A percentile compares a stretch with the other conserved stretches of the same genome.
These are phyloP conservation scores for Brassica hybrid DNA, from an alignment of 441 rosid species.

Conservation along the genomic window DNA sequence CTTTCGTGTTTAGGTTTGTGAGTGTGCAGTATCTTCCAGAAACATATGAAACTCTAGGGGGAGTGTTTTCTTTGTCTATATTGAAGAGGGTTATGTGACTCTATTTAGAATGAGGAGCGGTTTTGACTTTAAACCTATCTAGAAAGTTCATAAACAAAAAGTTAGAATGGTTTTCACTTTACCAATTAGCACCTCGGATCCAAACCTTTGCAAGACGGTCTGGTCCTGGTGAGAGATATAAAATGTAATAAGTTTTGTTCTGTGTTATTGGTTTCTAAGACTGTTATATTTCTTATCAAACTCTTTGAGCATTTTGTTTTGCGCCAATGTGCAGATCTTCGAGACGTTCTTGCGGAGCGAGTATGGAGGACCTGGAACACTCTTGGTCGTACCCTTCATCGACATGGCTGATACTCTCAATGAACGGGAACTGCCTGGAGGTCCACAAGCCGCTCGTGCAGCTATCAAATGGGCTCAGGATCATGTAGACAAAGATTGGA, in stretches of 20 bases:
- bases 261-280: background rate
- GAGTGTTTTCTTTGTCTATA: background rate
- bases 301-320: background rate
- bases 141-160: background rate
- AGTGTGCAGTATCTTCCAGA: background rate
- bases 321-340: conserved; percentile 57
- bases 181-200: background rate
- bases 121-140: background rate
- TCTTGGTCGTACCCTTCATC: conserved; percentile 75
- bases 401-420: conserved; percentile 91
- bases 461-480: conserved; percentile 89
- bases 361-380: conserved; percentile 94
- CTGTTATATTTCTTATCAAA: background rate
- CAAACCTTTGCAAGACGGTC: background rate
- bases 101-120: background rate
- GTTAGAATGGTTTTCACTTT: conserved; percentile 6
- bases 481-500: conserved; percentile 87
- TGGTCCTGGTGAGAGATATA: background rate
- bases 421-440: conserved; percentile 77
- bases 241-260: background rate
- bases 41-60: background rate
- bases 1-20: background rate
- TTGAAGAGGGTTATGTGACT: background rate
- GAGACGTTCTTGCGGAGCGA: conserved; percentile 71
- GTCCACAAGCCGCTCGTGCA: conserved; percentile 80